phyloP scores from a whole-genome alignment of 495 filamentous ascomycete species.

The Tuber calosporum region DNA sequence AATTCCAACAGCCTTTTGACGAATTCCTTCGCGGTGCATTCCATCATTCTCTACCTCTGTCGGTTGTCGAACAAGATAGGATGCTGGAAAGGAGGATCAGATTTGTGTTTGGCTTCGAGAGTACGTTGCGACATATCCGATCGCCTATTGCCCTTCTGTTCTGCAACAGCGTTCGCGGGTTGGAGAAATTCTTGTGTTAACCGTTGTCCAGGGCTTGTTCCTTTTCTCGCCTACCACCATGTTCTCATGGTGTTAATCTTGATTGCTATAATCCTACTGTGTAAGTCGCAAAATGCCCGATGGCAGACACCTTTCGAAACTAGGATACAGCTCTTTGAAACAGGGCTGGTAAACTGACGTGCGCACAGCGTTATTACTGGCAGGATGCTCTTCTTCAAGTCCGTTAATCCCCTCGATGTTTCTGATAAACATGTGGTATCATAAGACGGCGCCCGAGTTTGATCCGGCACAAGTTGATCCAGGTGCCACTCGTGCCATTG shows the following conservation, averaged over 20 bases:
- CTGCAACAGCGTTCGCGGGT: neutral
- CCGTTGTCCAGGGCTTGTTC: constrained; percentile 62
- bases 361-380: constrained; percentile 62
- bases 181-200: neutral
- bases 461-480: constrained; percentile 41
- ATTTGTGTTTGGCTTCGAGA: constrained; percentile 39
- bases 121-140: constrained; percentile 17
- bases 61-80: constrained; percentile 1
- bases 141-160: neutral
- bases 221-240: constrained; percentile 97
- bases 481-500: constrained; percentile 51
- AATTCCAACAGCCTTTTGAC: neutral
- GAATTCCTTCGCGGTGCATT: neutral
- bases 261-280: constrained; percentile 86
- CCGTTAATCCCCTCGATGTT: constrained; percentile 72
- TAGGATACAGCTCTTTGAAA: constrained; percentile 47
- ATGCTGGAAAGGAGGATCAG: constrained; percentile 27
- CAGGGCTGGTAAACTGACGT: constrained; percentile 17
- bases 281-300: constrained; percentile 52
- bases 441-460: constrained; percentile 31
- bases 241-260: constrained; percentile 96
- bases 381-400: constrained; percentile 70
- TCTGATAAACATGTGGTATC: constrained; percentile 51
- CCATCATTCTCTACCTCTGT: neutral
- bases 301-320: constrained; percentile 4